Evolutionary conservation across 371 early-diverging fungal species (phyloP), one percentile per base, ranked within the genome.

Genomic region (Mortierella sp.): DNA sequence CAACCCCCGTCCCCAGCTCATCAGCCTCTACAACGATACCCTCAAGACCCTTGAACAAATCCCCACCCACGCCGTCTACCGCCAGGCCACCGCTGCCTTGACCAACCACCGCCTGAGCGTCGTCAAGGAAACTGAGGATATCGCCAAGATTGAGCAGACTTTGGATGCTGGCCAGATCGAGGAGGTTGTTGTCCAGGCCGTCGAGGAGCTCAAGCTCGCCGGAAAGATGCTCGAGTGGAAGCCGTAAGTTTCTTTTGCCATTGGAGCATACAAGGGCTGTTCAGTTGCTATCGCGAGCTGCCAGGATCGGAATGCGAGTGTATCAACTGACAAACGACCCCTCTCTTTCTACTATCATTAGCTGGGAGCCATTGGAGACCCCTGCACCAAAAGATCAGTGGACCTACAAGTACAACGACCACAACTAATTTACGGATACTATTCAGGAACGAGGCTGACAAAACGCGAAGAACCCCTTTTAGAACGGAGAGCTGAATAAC

Each of bases 161-260:
- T 90, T 97, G 73, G 91, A 90, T 80, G 92, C 91, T 54, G 98
- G 98, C 60, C 96, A 97, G 90, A 95, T 98, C 82, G 98, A 98
- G 88, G 97, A 98, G 91, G 89, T 98, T 21, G 95, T 98, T 74
- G 83, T 89, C 68, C 96, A 96, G 87, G 98, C 98, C 14, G 91
- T 97, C 81, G 96, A 96, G 55, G 98, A 98, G 88, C 91, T 95
- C 77, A 92, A 91, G 80, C 88, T 98, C 73, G 91, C 96, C 43
- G 88, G 83, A 77, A 94, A 95, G 89, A 95, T 98, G 94, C 94
- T 94, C 77, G 95, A 96, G 90, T 96, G 95, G 95, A 96, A 96
- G 92, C 90, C 95, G 80, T 95, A 91, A 91, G 93, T 90, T 46
- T 16, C 18, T 46, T 21, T 5, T 63, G 63, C 16, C 35, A 7